Evolutionary conservation across 2,329 filamentous ascomycete genomes (phyloP).

Genomic region (Botrytis aclada): DNA sequence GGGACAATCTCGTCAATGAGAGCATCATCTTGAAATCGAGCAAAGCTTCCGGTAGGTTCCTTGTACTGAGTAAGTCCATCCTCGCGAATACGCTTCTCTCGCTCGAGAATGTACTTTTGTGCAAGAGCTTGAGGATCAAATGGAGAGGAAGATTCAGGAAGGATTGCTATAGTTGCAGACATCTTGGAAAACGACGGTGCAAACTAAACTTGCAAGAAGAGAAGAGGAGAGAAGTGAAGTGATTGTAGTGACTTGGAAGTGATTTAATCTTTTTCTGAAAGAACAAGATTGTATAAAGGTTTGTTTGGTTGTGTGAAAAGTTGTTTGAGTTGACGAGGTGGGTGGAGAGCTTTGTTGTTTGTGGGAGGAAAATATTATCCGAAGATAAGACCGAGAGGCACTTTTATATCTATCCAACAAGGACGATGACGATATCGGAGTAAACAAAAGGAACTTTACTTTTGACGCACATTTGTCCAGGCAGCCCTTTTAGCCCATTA

Average conservation of each 20-base stretch:
- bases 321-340: not conserved
- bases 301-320: not conserved
- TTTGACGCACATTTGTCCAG: not conserved
- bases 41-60: constrained; percentile 13
- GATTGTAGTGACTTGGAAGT: not conserved
- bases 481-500: not conserved
- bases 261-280: not conserved
- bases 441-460: constrained; percentile 3
- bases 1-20: not conserved
- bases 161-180: constrained; percentile 13
- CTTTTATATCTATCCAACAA: not conserved
- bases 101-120: constrained; percentile 12
- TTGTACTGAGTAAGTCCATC: constrained; percentile 19
- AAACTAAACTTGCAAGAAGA: not conserved
- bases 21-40: constrained; percentile 11
- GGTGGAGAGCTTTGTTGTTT: not conserved
- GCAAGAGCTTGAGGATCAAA: constrained; percentile 9
- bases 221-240: not conserved
- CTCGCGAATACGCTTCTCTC: constrained; percentile 15
- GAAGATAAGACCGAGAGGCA: not conserved
- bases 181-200: not conserved
- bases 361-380: not conserved
- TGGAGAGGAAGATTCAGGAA: constrained; percentile 12
- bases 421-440: constrained; percentile 7
- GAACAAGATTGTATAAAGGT: not conserved